Evolutionary conservation across 2,329 filamentous ascomycete genomes (phyloP), one percentile per base, ranked within the genome.

Genomic region (Fusarium nematophilum): DNA sequence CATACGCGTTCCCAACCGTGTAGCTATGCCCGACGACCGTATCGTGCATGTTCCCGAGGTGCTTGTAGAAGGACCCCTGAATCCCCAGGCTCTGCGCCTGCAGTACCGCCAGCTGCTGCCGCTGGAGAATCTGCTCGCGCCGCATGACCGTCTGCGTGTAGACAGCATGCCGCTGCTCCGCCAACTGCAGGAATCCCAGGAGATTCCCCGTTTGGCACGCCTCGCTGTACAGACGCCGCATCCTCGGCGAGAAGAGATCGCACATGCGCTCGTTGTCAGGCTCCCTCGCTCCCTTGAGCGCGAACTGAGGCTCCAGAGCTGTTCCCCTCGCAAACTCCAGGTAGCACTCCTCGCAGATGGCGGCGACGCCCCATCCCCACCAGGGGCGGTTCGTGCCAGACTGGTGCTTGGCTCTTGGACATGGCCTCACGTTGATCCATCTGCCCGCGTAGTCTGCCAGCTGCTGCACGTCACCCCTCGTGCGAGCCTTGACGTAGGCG

Each of bases 311-410:
- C 9, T 73, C 74, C 0, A 77, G 55, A 0, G 56, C 34, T 0
- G 67, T 70, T 0, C 67, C 68, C 30, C 65, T 65, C 2, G 70
- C 71, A 29, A 76, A 76, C 9, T 71, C 68, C 25, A 64, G 52
- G 42, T 76, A 74, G 45, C 76, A 78, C 13, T 76, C 72, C 7
- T 73, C 72, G 29, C 76, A 78, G 29, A 78, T 72, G 47, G 69
- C 61, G 63, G 73, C 30, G 1, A 71, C 67, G 4, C 52, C 59
- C 76, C 76, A 78, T 17, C 76, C 76, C 64, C 75, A 77, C 61
- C 57, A 34, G 46, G 55, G 10, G 56, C 57, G n/a, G 43, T 38
- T 36, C 51, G 59, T 44, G 7, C 45, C 62, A 14, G 54, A 42
- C 11, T 48, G 30, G 4, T 51, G 21, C 13, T 60, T 60, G 11